A percentile compares a stretch with the other conserved stretches of the same genome.
Conservation (phyloP, 2,329 filamentous ascomycete genomes). For the Aspergillus tamarii region DNA sequence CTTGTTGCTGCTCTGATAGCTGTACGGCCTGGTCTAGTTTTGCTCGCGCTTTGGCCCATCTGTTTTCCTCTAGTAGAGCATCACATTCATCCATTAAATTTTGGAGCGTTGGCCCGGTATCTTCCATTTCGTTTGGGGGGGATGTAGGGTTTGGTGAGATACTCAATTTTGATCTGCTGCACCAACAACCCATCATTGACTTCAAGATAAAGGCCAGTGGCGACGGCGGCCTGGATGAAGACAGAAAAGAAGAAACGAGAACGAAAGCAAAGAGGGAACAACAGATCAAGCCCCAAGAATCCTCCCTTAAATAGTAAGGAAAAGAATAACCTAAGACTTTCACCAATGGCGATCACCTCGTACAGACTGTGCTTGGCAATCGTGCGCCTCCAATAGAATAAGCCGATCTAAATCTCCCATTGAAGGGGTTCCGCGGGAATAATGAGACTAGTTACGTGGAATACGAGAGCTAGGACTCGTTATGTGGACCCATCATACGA, state of each 20-base stretch:
- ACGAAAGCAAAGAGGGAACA: rapidly evolving
- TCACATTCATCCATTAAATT: neutral
- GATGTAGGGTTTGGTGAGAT: neutral
- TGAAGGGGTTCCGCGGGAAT: neutral
- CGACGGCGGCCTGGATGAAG: neutral
- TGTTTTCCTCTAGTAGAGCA: neutral
- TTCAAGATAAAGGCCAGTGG: neutral
- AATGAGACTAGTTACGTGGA: neutral
- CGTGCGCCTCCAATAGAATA: neutral
- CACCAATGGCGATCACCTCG: neutral
- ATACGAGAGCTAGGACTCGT: neutral
- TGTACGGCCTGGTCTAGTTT: neutral
- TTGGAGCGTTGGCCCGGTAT: neutral
- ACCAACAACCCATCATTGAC: neutral
- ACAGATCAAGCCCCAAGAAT: neutral
- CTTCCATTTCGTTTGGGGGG: neutral
- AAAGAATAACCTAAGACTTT: neutral
- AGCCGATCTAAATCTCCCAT: neutral
- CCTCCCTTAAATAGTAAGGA: neutral
- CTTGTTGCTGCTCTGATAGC: neutral
- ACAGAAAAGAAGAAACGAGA: too few species aligned
- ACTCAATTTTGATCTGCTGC: neutral
- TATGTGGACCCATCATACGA: neutral
- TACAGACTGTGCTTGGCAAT: neutral
- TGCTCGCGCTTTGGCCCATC: neutral